phyloP scores from a whole-genome alignment of 2,329 filamentous ascomycete species.

The Didymella exigua region DNA sequence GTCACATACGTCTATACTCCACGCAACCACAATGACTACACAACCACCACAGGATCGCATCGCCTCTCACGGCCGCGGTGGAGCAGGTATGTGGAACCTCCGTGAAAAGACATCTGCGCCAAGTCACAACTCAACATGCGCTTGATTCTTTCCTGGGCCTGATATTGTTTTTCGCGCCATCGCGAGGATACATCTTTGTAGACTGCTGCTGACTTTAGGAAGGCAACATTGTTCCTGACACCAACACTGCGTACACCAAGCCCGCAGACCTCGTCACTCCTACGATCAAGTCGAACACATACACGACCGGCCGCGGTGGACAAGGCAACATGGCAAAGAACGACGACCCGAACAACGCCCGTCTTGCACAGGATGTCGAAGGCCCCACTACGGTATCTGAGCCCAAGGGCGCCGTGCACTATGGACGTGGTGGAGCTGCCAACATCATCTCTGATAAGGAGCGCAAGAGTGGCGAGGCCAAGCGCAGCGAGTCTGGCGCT shows the following conservation, averaged over 20 bases:
- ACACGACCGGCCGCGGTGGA: slow-evolving; percentile 89
- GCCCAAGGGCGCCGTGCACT: slow-evolving; percentile 65
- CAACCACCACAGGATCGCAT: slow-evolving; percentile 37
- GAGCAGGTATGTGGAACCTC: slow-evolving; percentile 61
- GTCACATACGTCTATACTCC: not conserved
- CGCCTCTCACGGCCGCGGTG: slow-evolving; percentile 74
- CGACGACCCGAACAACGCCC: slow-evolving; percentile 71
- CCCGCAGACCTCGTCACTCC: slow-evolving; percentile 76
- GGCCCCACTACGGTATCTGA: slow-evolving; percentile 55
- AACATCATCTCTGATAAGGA: slow-evolving; percentile 58
- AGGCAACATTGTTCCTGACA: slow-evolving; percentile 57
- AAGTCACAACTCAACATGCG: not conserved
- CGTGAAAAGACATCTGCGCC: not conserved
- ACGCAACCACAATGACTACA: slow-evolving; percentile 25
- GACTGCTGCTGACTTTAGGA: slow-evolving; percentile 14
- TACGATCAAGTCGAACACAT: slow-evolving; percentile 78
- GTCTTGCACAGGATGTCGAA: slow-evolving; percentile 81
- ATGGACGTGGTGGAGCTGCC: slow-evolving; percentile 76
- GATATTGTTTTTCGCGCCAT: not conserved
- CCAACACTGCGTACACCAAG: slow-evolving; percentile 40
- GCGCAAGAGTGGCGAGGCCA: slow-evolving; percentile 45
- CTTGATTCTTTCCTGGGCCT: not conserved
- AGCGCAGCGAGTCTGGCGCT: slow-evolving; percentile 33
- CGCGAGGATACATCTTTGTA: not conserved
- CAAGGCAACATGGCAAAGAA: slow-evolving; percentile 85